A percentile compares a stretch with the other conserved stretches of the same genome.
Conservation (phyloP, 2,329 filamentous ascomycete species). For the Cryphonectria nitschkei region DNA sequence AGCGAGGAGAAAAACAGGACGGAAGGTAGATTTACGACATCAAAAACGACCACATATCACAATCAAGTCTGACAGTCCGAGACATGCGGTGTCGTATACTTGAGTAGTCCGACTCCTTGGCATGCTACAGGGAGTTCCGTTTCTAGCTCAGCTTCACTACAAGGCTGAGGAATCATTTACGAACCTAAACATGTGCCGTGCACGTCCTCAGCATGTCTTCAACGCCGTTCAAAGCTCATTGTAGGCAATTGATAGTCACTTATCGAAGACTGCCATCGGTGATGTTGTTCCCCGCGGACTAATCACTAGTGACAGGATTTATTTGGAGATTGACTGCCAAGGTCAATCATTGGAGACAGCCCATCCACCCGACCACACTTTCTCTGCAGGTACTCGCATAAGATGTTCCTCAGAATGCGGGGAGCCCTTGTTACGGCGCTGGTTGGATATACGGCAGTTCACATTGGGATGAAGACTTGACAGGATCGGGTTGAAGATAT, state of each 20-base stretch:
- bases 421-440: slow-evolving; percentile 7
- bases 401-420: slow-evolving; percentile 9
- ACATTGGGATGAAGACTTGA: background rate
- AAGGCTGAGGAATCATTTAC: background rate
- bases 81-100: background rate
- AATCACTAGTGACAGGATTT: background rate
- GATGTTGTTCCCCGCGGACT: background rate
- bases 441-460: slow-evolving; percentile 11
- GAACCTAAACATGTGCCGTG: background rate
- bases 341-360: background rate
- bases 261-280: background rate
- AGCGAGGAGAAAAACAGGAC: background rate
- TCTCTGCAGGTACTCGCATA: background rate
- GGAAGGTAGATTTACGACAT: background rate
- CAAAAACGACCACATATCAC: too few relatives aligned
- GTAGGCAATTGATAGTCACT: background rate
- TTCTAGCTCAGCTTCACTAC: background rate
- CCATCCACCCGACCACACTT: background rate
- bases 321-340: background rate
- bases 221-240: background rate
- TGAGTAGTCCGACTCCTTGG: background rate
- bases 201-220: too few relatives aligned
- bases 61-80: background rate
- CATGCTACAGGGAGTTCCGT: background rate
- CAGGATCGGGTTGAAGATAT: background rate